These are phyloP conservation scores for Aspergillus haitiensis DNA, from an alignment of 495 filamentous ascomycete species.

Conservation along the genomic window DNA sequence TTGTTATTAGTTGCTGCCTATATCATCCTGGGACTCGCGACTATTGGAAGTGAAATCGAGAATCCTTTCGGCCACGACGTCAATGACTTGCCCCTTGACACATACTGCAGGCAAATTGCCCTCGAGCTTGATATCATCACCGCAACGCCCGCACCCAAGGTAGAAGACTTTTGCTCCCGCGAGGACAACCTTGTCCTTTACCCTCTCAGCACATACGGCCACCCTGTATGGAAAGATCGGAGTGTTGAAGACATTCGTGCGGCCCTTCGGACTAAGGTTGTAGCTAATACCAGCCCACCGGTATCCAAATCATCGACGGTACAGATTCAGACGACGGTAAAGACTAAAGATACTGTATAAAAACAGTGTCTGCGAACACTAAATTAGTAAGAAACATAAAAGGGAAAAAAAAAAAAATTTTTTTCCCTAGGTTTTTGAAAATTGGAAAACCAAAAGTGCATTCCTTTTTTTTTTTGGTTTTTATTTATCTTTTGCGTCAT, in stretches of 20 bases:
- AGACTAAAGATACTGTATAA: constrained; percentile 33
- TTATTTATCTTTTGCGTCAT: constrained; percentile 4
- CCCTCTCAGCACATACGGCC: constrained; percentile 61
- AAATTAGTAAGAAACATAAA: constrained; percentile 1
- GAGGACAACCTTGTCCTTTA: constrained; percentile 65
- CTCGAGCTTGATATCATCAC: constrained; percentile 74
- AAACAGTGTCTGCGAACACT: not conserved
- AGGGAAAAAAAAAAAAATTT: constrained; percentile 5
- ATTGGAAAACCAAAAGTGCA: not conserved
- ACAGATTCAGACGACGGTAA: constrained; percentile 18
- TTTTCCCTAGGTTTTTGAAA: not conserved
- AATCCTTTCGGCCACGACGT: constrained; percentile 87
- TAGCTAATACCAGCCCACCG: constrained; percentile 27
- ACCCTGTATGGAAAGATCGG: constrained; percentile 59
- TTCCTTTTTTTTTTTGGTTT: constrained; percentile 1
- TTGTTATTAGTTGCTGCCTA: constrained; percentile 63
- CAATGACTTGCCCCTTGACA: constrained; percentile 80
- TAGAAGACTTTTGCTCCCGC: constrained; percentile 57
- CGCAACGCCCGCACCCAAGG: constrained; percentile 53
- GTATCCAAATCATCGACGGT: constrained; percentile 33
- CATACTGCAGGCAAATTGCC: constrained; percentile 70
- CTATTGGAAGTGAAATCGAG: constrained; percentile 84
- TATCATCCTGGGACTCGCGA: constrained; percentile 85
- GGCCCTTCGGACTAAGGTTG: constrained; percentile 50
- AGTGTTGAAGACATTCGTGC: constrained; percentile 59